Evolutionary conservation across 1,284 basidiomycete species (phyloP).

Genomic region (Apiotrichum siamense): DNA sequence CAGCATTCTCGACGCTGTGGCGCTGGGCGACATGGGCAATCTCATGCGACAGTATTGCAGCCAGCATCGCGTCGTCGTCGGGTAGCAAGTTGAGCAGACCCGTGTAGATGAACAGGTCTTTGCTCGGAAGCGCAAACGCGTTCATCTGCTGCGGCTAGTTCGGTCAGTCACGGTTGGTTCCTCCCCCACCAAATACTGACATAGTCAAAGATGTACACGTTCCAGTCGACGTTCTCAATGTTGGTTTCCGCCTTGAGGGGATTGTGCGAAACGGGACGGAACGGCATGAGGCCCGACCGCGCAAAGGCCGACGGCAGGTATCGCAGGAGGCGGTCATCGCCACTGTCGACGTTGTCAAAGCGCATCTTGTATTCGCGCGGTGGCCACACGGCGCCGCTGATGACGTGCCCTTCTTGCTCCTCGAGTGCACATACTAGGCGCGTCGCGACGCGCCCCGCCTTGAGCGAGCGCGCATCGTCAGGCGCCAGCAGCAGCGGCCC

Average conservation of each 20-base stretch:
- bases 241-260: constrained; percentile 46
- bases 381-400: constrained; percentile 47
- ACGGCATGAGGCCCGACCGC: constrained; percentile 42
- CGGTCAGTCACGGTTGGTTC: neutral
- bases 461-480: constrained; percentile 41
- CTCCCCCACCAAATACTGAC: constrained; percentile 29
- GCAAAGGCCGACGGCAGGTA: constrained; percentile 46
- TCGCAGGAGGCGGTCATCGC: constrained; percentile 9
- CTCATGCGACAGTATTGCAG: constrained; percentile 51
- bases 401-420: constrained; percentile 44
- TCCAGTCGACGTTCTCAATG: constrained; percentile 49
- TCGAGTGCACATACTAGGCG: constrained; percentile 46
- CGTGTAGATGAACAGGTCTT: constrained; percentile 52
- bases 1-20: constrained; percentile 52
- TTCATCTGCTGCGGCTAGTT: constrained; percentile 45
- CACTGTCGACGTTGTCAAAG: constrained; percentile 28
- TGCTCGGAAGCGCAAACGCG: constrained; percentile 52
- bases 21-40: constrained; percentile 51
- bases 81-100: constrained; percentile 49
- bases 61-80: constrained; percentile 50
- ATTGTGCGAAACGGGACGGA: constrained; percentile 44
- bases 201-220: constrained; percentile 50
- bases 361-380: constrained; percentile 32
- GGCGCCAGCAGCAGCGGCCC: constrained; percentile 46
- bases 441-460: constrained; percentile 43